Base-by-base conservation (phyloP, 2,329 filamentous ascomycete species). In the Thielaviopsis musarum region DNA sequence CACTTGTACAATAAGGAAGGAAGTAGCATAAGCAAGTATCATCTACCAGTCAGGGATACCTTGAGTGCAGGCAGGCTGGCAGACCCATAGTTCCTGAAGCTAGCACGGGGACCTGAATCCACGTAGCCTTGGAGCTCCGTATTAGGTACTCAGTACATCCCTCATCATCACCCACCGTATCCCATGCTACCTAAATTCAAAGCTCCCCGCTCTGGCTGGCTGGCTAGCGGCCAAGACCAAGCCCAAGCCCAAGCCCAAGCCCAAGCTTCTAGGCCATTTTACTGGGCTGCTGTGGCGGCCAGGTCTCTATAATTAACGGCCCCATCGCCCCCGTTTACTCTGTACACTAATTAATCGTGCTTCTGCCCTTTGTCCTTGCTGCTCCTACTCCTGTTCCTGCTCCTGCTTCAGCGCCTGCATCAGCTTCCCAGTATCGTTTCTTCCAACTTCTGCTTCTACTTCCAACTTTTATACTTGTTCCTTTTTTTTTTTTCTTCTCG, bases 401-500 rank as follows among this genome's bases (percentile, higher is more conserved):
- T 49, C 45, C 45, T 49, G 45, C 45, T 49, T 49, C 45, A 49
- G 17, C 45, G 45, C 45, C 45, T 49, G 45, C 45, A 49, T 19
- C 45, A 21, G 45, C 45, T 49, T 49, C 19, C 45, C n/a, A 49
- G n/a, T n/a, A 5, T 49, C 45, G 45, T 21, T 49, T 49, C 45
- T 45, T 41, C 34, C 15, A 17, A 41, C 34, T 4, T 41, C 34
- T 41, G 10, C 38, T 34, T 56, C 30, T 22, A 22, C 54, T 45
- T 56, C 5, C 48, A 19, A 13, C 13, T 22, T 38, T 15, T 45
- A 48, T 56, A 56, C 30, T 48, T 24, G 34, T 49, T 48, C 22
- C 30, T 62, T 61, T 56, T 62, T 58, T 38, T 55, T 48, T 59
- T 41, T 38, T 53, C 7, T 26, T 26, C 51, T 41, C 30, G 30